Base-by-base conservation (phyloP, 1,139 yeast genomes). In the Lodderomyces parapsilosis region DNA sequence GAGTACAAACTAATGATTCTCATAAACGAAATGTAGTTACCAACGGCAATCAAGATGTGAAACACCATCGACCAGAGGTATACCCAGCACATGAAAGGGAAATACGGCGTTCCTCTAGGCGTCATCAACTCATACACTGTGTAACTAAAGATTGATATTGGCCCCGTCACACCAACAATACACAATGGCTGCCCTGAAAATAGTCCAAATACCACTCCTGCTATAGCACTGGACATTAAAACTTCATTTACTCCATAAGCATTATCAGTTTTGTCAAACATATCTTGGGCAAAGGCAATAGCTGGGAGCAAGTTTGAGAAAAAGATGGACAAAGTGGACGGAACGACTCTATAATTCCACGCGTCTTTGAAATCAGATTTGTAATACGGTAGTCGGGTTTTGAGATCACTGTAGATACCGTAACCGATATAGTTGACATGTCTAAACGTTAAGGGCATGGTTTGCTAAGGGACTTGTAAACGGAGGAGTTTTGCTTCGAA, bases 131-230 rank as follows among this genome's bases (percentile, higher is more conserved):
- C 89, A 60, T 86, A 93, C 1, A 93, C 93, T 0, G 98, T 91
- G 55, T 89, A 89, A 59, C 89, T 87, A 72, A 93, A 91, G 45
- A 93, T 90, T 2, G 96, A 71, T 11, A 93, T 83, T 0, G 98
- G 98, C 42, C 98, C 96, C 0, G 99, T 93, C 4, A 93, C 98
- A 3, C 99, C 99, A n/a, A 93, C 98, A 27, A 93, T 87, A 56
- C 96, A 88, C 30, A 93, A 65, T 0, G 99, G 98, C 54, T 91
- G 96, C 0, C 98, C 98, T 0, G 86, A 75, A 45, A 91, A 70
- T 6, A 86, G 56, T 0, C 98, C 97, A 70, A 93, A 93, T 2
- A 86, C 82, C 5, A 91, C 78, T 0, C 98, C 98, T 0, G 89
- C 98, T 55, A 93, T 63, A 0, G 96, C 96, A 27, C 91, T 81